Evolutionary conservation across 768 basidiomycete genomes (phyloP).

Genomic region (Russula foetens): DNA sequence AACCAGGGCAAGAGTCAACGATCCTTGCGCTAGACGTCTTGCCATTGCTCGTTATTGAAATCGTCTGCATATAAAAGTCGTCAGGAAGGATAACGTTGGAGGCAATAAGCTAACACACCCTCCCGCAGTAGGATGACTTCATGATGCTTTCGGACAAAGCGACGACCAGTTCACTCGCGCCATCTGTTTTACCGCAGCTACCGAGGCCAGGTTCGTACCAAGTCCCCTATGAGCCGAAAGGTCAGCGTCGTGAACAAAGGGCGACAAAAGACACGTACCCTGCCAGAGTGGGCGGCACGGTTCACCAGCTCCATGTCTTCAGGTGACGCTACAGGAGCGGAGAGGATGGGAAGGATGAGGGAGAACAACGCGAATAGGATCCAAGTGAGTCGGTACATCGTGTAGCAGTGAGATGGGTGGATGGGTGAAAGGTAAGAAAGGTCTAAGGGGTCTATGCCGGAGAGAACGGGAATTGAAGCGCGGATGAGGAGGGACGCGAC

Average conservation of each 20-base stretch:
- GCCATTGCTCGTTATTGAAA: not conserved
- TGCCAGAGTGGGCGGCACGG: constrained; percentile 46
- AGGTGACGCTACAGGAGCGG: constrained; percentile 38
- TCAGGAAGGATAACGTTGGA: not conserved
- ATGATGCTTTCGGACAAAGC: constrained; percentile 11
- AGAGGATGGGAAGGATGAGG: constrained; percentile 35
- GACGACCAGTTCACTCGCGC: not conserved
- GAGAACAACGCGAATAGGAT: constrained; percentile 35
- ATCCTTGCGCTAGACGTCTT: constrained; percentile 8
- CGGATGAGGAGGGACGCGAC: constrained; percentile 21
- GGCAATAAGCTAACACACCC: constrained; percentile 1
- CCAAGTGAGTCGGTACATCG: constrained; percentile 33
- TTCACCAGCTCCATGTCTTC: constrained; percentile 35
- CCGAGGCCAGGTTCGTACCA: constrained; percentile 16
- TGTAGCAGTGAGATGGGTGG: constrained; percentile 17
- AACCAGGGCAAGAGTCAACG: constrained; percentile 14
- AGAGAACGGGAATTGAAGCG: constrained; percentile 7
- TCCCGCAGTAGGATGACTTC: constrained; percentile 6
- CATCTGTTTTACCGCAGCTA: constrained; percentile 11
- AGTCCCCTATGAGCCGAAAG: constrained; percentile 9
- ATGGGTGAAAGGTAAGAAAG: not conserved
- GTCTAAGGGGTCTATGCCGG: not conserved
- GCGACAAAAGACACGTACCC: constrained; percentile 33
- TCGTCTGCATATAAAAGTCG: not conserved
- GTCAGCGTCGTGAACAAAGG: constrained; percentile 2